Conservation (phyloP, 768 basidiomycete species). For the Pulveroboletus ravenelii region DNA sequence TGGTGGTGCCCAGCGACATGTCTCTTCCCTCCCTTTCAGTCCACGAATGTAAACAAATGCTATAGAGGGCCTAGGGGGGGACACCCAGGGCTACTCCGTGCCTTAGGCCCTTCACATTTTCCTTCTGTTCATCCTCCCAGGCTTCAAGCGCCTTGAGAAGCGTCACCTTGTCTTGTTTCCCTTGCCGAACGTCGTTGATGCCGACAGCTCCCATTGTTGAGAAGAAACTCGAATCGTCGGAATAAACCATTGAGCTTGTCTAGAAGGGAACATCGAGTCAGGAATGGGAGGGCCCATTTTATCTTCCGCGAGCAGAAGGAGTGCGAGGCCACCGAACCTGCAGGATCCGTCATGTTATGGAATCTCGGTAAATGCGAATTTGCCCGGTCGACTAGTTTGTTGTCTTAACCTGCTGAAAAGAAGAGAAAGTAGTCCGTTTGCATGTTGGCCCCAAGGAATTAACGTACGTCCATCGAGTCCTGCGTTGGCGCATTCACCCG, state of each 20-base stretch:
- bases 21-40: too few relatives aligned
- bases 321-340: conserved; percentile 62
- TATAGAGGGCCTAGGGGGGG: not conserved
- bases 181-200: conserved; percentile 87
- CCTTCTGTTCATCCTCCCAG: too few relatives aligned
- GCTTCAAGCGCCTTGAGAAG: conserved; percentile 75
- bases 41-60: too few relatives aligned
- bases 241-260: conserved; percentile 85
- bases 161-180: conserved; percentile 74
- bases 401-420: conserved; percentile 32
- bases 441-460: not conserved
- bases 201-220: conserved; percentile 91
- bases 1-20: too few relatives aligned
- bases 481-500: conserved; percentile 32
- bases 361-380: conserved; percentile 73
- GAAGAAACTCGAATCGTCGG: conserved; percentile 83
- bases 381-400: conserved; percentile 77
- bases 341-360: conserved; percentile 49
- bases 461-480: conserved; percentile 17
- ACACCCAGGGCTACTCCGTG: conserved; percentile 25
- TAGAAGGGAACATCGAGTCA: conserved; percentile 75
- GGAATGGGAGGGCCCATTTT: too few relatives aligned
- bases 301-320: conserved; percentile 82
- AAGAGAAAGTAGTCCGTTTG: not conserved
- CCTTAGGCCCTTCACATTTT: conserved; percentile 49